These are phyloP conservation scores for Phytopythium chamaehyphon DNA, from an alignment of 352 stramenopile genomes.

Conservation along the genomic window DNA sequence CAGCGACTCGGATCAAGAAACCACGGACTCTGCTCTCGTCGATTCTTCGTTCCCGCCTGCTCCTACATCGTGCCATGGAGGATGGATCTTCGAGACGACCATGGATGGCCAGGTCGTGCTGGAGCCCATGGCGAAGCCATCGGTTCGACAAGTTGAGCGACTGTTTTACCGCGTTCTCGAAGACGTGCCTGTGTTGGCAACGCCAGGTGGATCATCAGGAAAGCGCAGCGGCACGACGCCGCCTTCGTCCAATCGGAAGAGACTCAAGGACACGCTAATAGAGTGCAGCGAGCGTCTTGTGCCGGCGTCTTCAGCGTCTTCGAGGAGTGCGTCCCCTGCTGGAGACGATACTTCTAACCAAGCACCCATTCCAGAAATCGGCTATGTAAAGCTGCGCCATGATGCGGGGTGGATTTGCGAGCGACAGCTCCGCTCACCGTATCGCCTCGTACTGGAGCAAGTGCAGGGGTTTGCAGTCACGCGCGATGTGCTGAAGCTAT, in stretches of 20 bases:
- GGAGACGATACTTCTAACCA: not conserved
- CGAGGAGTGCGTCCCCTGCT: not conserved
- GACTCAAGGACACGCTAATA: slow-evolving; percentile 63
- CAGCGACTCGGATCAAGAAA: slow-evolving; percentile 3
- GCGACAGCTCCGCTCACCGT: slow-evolving; percentile 40
- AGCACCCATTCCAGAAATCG: slow-evolving; percentile 32
- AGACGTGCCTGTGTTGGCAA: slow-evolving; percentile 61
- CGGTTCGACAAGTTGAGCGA: slow-evolving; percentile 62
- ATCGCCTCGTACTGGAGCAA: slow-evolving; percentile 54
- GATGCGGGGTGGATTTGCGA: slow-evolving; percentile 81
- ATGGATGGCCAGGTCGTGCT: slow-evolving; percentile 82
- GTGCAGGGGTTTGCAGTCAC: slow-evolving; percentile 68
- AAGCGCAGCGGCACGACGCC: slow-evolving; percentile 7
- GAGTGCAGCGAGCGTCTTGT: slow-evolving; percentile 81
- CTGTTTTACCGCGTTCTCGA: slow-evolving; percentile 78
- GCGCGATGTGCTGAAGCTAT: slow-evolving; percentile 68
- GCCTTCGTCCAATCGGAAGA: slow-evolving; percentile 24
- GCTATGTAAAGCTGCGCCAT: slow-evolving; percentile 78
- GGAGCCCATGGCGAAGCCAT: slow-evolving; percentile 56
- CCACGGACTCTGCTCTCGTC: slow-evolving; percentile 1
- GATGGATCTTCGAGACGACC: slow-evolving; percentile 84
- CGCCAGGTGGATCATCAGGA: slow-evolving; percentile 20
- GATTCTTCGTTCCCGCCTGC: slow-evolving; percentile 13
- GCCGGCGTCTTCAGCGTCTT: slow-evolving; percentile 9
- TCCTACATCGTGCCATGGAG: slow-evolving; percentile 47